A percentile compares a stretch with the other conserved stretches of the same genome.
These are phyloP conservation scores for Uromyces viciae-fabae DNA, from an alignment of 1,284 basidiomycete genomes.

Conservation along the genomic window DNA sequence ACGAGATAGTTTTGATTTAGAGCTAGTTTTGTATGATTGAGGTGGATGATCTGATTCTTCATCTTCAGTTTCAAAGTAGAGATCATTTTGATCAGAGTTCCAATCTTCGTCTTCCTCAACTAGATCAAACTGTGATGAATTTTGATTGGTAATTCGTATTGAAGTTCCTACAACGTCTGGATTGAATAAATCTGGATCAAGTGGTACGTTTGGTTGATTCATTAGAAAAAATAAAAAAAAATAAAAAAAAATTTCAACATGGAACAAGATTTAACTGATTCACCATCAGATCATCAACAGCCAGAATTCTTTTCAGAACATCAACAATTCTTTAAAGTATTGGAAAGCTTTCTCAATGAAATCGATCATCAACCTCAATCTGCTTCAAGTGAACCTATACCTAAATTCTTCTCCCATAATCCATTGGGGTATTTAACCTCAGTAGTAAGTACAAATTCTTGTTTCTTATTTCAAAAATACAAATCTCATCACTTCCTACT, in stretches of 20 bases:
- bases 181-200: conserved; percentile 38
- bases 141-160: too few species aligned
- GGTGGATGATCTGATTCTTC: conserved; percentile 22
- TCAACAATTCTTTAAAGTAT: conserved; percentile 18
- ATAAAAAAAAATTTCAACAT: too few species aligned
- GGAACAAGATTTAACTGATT: too few species aligned
- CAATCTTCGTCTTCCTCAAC: conserved; percentile 18
- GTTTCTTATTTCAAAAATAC: background rate
- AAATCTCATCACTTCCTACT: background rate
- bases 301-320: conserved; percentile 23
- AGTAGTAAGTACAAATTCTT: background rate
- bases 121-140: too few species aligned
- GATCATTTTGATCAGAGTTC: conserved; percentile 18
- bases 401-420: conserved; percentile 21
- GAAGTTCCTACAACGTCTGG: conserved; percentile 27
- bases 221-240: too few species aligned
- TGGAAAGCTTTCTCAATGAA: conserved; percentile 20
- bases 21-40: too few species aligned
- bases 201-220: too few species aligned
- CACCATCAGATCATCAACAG: background rate
- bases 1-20: too few species aligned
- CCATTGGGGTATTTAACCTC: conserved; percentile 11
- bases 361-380: conserved; percentile 4
- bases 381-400: background rate
- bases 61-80: conserved; percentile 23